Evolutionary conservation across 768 basidiomycete genomes (phyloP).

Genomic region (Kwoniella heveanensis): DNA sequence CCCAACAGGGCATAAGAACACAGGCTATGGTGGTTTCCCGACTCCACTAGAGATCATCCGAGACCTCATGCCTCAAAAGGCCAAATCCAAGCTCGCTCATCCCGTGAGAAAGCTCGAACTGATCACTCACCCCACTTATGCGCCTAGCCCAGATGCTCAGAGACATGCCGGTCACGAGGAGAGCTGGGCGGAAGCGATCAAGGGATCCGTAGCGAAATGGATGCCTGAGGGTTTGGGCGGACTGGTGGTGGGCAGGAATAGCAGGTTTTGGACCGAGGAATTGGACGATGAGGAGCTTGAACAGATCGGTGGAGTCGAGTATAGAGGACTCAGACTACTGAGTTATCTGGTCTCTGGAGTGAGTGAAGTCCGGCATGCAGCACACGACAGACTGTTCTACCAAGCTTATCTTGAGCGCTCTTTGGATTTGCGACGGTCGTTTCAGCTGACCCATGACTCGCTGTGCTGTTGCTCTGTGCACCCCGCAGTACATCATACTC

Average conservation of each 20-base stretch:
- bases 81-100: constrained; percentile 9
- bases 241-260: constrained; percentile 50
- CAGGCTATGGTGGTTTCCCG: constrained; percentile 25
- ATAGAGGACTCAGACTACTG: constrained; percentile 46
- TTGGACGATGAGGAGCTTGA: constrained; percentile 51
- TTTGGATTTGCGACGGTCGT: too few relatives aligned
- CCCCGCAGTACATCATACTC: constrained; percentile 41
- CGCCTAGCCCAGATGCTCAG: constrained; percentile 1
- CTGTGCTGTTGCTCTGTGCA: too few relatives aligned
- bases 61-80: constrained; percentile 5
- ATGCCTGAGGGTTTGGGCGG: constrained; percentile 41
- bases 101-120: constrained; percentile 16
- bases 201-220: constrained; percentile 38
- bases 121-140: constrained; percentile 3
- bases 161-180: constrained; percentile 13
- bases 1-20: constrained; percentile 14
- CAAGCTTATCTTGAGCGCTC: too few relatives aligned
- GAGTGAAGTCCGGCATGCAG: constrained; percentile 12
- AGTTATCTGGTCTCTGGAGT: constrained; percentile 39
- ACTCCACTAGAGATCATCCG: constrained; percentile 18
- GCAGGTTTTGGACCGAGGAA: constrained; percentile 49
- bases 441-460: too few relatives aligned
- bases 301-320: constrained; percentile 50
- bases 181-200: constrained; percentile 25
- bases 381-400: too few relatives aligned